These are phyloP conservation scores for Setomelanomma holmii DNA, from an alignment of 2,329 filamentous ascomycete species.

Conservation along the genomic window DNA sequence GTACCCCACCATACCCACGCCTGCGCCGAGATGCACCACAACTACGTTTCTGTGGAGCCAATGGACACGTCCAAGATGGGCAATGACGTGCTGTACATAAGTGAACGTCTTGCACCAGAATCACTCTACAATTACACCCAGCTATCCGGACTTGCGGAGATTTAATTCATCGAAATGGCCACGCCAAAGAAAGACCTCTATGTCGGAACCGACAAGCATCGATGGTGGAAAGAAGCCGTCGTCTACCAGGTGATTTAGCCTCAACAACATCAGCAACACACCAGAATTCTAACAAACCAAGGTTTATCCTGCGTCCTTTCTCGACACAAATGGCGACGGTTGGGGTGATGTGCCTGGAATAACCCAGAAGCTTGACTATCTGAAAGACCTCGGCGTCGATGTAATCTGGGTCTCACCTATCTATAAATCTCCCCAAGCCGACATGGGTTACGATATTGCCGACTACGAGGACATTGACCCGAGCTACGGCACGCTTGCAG, in stretches of 20 bases:
- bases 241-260: conserved; percentile 60
- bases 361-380: conserved; percentile 63
- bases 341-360: conserved; percentile 65
- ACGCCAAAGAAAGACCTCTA: conserved; percentile 28
- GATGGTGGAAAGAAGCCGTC: conserved; percentile 68
- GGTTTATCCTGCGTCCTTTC: conserved; percentile 67
- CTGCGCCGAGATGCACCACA: neutral
- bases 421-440: conserved; percentile 54
- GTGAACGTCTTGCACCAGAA: no score
- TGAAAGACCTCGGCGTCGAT: conserved; percentile 56
- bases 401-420: conserved; percentile 52
- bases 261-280: neutral
- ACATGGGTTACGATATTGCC: conserved; percentile 53
- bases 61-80: conserved; percentile 1
- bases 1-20: neutral
- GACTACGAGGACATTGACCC: conserved; percentile 51
- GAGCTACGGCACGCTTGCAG: conserved; percentile 48
- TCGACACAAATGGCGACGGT: conserved; percentile 64
- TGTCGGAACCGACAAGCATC: conserved; percentile 43
- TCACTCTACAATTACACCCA: no score
- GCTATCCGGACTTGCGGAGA: no score
- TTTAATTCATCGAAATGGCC: no score
- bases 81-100: neutral
- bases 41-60: neutral
- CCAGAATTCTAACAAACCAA: conserved; percentile 20